Evolutionary conservation across 768 basidiomycete genomes (phyloP), one percentile per base, ranked within the genome.

Genomic region (Termitomyces sp.): DNA sequence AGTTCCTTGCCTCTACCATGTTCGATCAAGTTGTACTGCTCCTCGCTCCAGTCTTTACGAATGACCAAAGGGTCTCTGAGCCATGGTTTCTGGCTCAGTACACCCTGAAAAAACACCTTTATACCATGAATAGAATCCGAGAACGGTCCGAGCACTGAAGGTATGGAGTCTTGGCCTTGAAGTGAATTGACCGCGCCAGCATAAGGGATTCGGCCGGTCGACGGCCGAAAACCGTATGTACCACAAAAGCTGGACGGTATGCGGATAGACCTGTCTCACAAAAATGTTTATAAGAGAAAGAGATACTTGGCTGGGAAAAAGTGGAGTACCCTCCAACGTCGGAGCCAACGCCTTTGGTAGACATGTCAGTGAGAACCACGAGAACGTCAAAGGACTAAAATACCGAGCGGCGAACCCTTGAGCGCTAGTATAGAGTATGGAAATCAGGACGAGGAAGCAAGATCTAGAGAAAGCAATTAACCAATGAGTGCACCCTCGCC

Each of bases 401-500:
- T 67, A 77, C 80, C 80, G 17, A 82, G 65, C 0, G 79, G 76
- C 57, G 80, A 76, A 34, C 81, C 81, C 60, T 70, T 76, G 36
- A 81, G 64, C 10, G 78, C 81, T 79, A 53, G 45, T 34, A 50
- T 10, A 32, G 25, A 32, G 25, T 32, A 31, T n/a, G 50, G 15
- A 58, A 42, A 56, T 17, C 14, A 8, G 50, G 25, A 47, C 5
- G 17, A n/a, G 25, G 31, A 52, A 12, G 12, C 11, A 37, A 9
- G n/a, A 34, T 10, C 17, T 20, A 25, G 5, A 31, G 14, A 38
- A 4, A 1, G 37, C 69, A 25, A 79, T 25, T 15, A 65, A 69
- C 85, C 86, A 46, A 94, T 66, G 8, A 95, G 79, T 0, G 92
- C 91, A 45, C 89, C 89, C 75, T 95, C 94, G 31, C 93, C 94